phyloP scores from a whole-genome alignment of 2,329 filamentous ascomycete genomes.

The Botrytis medusae region DNA sequence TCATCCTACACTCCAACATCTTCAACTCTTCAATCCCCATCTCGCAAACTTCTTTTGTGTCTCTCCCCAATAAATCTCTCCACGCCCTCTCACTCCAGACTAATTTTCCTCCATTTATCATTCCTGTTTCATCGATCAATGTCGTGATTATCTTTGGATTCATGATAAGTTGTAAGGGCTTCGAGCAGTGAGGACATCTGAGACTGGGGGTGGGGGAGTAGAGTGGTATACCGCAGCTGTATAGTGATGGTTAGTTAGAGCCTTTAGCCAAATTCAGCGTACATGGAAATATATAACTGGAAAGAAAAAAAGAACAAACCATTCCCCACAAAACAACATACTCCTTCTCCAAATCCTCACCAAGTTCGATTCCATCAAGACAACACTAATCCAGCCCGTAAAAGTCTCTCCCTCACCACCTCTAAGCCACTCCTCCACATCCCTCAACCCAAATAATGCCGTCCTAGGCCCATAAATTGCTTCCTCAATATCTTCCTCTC shows the following conservation, averaged over 20 bases:
- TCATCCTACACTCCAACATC: conserved; percentile 51
- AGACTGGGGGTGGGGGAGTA: conserved; percentile 50
- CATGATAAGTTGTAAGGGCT: conserved; percentile 36
- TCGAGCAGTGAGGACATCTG: conserved; percentile 45
- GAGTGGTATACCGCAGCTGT: conserved; percentile 53
- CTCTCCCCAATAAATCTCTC: conserved; percentile 49
- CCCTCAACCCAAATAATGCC: conserved; percentile 45
- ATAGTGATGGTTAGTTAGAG: neutral
- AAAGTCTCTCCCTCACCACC: conserved; percentile 40
- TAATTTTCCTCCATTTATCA: conserved; percentile 51
- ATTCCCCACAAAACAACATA: conserved; percentile 46
- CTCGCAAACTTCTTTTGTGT: conserved; percentile 43
- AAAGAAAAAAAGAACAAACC: conserved; percentile 31
- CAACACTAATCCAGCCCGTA: conserved; percentile 43
- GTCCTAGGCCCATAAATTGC: conserved; percentile 40
- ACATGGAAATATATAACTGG: neutral
- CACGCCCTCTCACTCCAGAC: conserved; percentile 55
- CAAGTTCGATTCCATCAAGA: conserved; percentile 36
- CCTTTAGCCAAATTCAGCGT: too few relatives aligned
- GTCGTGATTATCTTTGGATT: conserved; percentile 46
- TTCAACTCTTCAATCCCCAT: conserved; percentile 45
- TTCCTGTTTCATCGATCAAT: conserved; percentile 56
- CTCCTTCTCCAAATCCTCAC: conserved; percentile 32
- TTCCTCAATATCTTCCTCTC: conserved; percentile 40
- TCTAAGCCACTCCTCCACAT: conserved; percentile 46